These are phyloP conservation scores for Hymenoscyphus fructigenus DNA, from an alignment of 2,329 filamentous ascomycete species.

Conservation along the genomic window DNA sequence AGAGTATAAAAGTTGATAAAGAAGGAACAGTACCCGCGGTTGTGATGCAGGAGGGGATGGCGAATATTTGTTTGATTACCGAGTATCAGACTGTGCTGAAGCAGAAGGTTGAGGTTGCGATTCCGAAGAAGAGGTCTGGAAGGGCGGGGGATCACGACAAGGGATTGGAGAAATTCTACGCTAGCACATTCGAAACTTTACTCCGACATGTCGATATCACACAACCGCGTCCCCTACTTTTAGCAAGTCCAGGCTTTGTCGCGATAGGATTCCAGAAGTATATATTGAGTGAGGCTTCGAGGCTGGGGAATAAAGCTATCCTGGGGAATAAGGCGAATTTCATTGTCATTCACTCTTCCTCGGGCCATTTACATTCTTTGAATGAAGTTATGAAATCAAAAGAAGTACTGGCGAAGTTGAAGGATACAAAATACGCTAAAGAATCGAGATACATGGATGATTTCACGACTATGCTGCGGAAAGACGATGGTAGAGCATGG, in stretches of 20 bases:
- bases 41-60: constrained; percentile 86
- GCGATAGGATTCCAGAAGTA: constrained; percentile 78
- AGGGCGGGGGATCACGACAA: constrained; percentile 63
- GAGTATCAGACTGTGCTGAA: constrained; percentile 76
- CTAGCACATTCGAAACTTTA: constrained; percentile 72
- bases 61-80: constrained; percentile 81
- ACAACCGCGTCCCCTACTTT: constrained; percentile 68
- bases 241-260: constrained; percentile 88
- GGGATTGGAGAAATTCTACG: constrained; percentile 75
- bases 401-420: constrained; percentile 73
- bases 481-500: constrained; percentile 85
- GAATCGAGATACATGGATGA: constrained; percentile 84
- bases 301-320: constrained; percentile 67
- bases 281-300: constrained; percentile 61
- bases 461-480: constrained; percentile 74
- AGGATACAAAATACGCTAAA: constrained; percentile 82
- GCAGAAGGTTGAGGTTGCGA: constrained; percentile 63
- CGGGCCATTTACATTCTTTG: constrained; percentile 82
- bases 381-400: constrained; percentile 83
- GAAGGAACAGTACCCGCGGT: constrained; percentile 84
- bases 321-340: constrained; percentile 61
- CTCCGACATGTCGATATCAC: constrained; percentile 75
- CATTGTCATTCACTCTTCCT: constrained; percentile 77
- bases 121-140: constrained; percentile 67
- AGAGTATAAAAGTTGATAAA: constrained; percentile 75